These are phyloP conservation scores for Penicillium argentinense DNA, from an alignment of 495 filamentous ascomycete genomes.

Conservation along the genomic window DNA sequence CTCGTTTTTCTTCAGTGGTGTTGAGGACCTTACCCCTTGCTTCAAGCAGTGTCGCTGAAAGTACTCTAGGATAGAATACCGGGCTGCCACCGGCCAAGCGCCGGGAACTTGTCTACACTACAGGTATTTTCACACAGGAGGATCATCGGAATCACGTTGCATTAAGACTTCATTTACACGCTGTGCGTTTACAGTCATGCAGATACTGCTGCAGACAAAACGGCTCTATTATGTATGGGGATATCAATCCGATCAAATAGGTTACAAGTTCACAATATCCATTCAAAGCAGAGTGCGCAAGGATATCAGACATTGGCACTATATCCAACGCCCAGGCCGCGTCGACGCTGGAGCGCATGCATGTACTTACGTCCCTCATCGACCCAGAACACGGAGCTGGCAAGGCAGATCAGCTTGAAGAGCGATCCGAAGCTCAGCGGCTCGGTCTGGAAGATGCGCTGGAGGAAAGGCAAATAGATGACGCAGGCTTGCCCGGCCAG, in stretches of 20 bases:
- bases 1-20: background rate
- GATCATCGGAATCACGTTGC: background rate
- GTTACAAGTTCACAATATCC: constrained; percentile 13
- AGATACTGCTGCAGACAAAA: constrained; percentile 1
- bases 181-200: constrained; percentile 1
- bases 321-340: constrained; percentile 41
- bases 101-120: too few species aligned
- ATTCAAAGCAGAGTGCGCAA: background rate
- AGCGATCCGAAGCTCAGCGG: constrained; percentile 73
- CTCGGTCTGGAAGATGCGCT: constrained; percentile 94
- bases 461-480: constrained; percentile 90
- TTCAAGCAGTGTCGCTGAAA: background rate
- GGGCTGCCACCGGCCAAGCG: too few species aligned
- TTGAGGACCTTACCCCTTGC: too few species aligned
- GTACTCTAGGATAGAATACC: too few species aligned
- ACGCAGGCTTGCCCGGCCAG: constrained; percentile 83
- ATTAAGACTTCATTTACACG: constrained; percentile 1
- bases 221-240: constrained; percentile 24
- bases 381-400: constrained; percentile 90
- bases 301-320: constrained; percentile 43
- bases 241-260: constrained; percentile 19
- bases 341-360: constrained; percentile 30
- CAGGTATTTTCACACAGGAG: background rate
- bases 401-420: constrained; percentile 64
- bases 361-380: constrained; percentile 86